Base-by-base conservation (phyloP, 2,329 filamentous ascomycete species). In the Clarireedia paspali region DNA sequence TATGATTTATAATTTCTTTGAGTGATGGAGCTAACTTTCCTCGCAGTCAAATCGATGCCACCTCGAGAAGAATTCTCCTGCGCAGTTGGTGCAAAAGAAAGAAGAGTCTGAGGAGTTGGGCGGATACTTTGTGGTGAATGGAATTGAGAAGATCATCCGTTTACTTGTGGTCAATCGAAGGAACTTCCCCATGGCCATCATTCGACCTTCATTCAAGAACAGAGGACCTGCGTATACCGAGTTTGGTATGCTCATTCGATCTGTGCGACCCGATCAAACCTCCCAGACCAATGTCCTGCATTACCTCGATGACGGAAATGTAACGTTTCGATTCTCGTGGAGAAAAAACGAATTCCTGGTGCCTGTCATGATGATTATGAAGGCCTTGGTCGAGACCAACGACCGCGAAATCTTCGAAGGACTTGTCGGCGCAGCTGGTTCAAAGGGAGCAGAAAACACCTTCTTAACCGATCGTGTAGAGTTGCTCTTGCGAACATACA, bases 321-420 rank as follows among this genome's bases (percentile, higher is more conserved):
- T 97, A 66, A 97, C 90, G 0, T 96, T 99, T 73, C 82, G 94
- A 56, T 99, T 99, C 73, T 96, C 92, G 6, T 99, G 92, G 92
- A 82, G 91, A 63, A 99, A 99, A 74, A 90, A 91, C 64, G 94
- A 99, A 72, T 99, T 90, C 68, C 82, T 99, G n/a, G 82, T 99
- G 2, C 94, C 94, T 1, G 88, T 91, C 59, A 85, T 96, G 80
- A 97, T 99, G 92, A 84, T 99, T 36, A 74, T 99, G 62, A 99
- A 97, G 75, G 92, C 94, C 1, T 76, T 99, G 50, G 82, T 94
- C 2, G 92, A 99, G 71, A 99, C 94, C 15, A 99, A 96, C 69
- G 94, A 99, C 68, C 84, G 90, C 56, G 91, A 96, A 69, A 94
- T 99, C 46, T 97, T 95, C 58, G 91, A 97, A 72, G 88, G 88